phyloP scores from a whole-genome alignment of 495 filamentous ascomycete species.

The Pseudoneurospora amorphoporcata region DNA sequence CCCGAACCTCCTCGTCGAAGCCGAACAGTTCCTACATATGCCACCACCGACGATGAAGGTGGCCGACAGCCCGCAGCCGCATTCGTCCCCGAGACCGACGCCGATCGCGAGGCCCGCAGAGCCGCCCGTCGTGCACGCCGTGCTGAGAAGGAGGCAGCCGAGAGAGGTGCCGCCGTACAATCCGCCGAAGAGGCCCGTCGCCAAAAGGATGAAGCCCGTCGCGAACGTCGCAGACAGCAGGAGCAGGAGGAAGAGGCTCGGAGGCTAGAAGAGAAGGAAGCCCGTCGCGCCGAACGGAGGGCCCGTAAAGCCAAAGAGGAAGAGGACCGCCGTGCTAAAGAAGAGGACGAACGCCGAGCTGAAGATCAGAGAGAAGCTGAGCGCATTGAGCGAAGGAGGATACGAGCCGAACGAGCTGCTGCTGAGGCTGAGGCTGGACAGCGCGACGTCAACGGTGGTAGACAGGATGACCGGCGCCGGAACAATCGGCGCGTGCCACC shows the following conservation, averaged over 20 bases:
- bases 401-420: slow-evolving; percentile 31
- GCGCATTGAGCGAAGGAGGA: slow-evolving; percentile 31
- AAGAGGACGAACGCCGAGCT: slow-evolving; percentile 31
- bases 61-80: slow-evolving; percentile 4
- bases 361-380: slow-evolving; percentile 34
- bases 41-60: slow-evolving; percentile 32
- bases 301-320: slow-evolving; percentile 35
- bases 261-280: slow-evolving; percentile 40
- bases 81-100: slow-evolving; percentile 23
- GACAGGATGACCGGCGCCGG: slow-evolving; percentile 15
- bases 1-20: slow-evolving; percentile 34
- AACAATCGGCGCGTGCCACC: slow-evolving; percentile 7
- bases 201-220: slow-evolving; percentile 35
- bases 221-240: slow-evolving; percentile 31
- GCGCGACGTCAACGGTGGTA: slow-evolving; percentile 22
- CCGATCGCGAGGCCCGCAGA: slow-evolving; percentile 44
- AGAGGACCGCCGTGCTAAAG: slow-evolving; percentile 28
- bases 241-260: slow-evolving; percentile 39
- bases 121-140: slow-evolving; percentile 40
- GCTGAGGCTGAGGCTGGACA: slow-evolving; percentile 37
- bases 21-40: slow-evolving; percentile 18
- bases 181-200: slow-evolving; percentile 38
- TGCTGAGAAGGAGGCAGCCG: slow-evolving; percentile 38
- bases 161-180: slow-evolving; percentile 33
- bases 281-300: slow-evolving; percentile 40